Percentiles rank a stretch among this genome's conserved stretches.
Evolutionary conservation across 2,329 filamentous ascomycete species (phyloP).

Genomic region (Aureobasidium musti): DNA sequence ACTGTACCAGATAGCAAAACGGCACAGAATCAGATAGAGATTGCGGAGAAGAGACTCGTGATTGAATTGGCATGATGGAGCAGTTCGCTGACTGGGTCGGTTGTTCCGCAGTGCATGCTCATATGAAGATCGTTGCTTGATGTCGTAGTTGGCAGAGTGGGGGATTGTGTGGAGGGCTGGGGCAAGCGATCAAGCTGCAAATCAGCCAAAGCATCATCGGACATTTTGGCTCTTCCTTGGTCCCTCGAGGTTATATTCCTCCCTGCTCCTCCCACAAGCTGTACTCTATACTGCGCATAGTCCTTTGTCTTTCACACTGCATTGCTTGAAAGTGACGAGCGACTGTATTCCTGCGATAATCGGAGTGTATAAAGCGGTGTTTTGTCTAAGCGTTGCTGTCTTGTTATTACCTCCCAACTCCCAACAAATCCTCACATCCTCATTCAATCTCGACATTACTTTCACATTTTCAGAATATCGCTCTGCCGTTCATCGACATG

Average conservation of each 20-base stretch:
- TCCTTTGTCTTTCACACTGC: background rate
- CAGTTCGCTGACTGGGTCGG: background rate
- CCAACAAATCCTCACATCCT: conserved; percentile 12
- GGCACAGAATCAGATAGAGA: background rate
- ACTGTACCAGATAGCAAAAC: background rate
- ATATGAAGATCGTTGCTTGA: conserved; percentile 18
- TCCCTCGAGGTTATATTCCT: conserved; percentile 20
- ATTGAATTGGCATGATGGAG: background rate
- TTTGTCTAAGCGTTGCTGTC: conserved; percentile 10
- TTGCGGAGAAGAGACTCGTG: conserved; percentile 10
- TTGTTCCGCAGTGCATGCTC: conserved; percentile 6
- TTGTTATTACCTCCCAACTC: background rate
- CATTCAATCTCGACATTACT: conserved; percentile 19
- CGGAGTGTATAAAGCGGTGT: conserved; percentile 12
- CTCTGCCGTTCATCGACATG: conserved; percentile 31
- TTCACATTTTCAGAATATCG: background rate
- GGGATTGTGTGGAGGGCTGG: conserved; percentile 10
- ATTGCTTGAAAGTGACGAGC: background rate
- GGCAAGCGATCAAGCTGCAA: conserved; percentile 2
- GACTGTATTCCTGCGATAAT: background rate
- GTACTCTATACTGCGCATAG: background rate
- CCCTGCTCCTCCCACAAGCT: background rate
- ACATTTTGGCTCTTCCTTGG: background rate
- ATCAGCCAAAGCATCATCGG: conserved; percentile 17
- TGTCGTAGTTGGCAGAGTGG: conserved; percentile 17